Base-by-base conservation (phyloP, 192 early-diverging fungal genomes). In the Backusella parvicylindrica region DNA sequence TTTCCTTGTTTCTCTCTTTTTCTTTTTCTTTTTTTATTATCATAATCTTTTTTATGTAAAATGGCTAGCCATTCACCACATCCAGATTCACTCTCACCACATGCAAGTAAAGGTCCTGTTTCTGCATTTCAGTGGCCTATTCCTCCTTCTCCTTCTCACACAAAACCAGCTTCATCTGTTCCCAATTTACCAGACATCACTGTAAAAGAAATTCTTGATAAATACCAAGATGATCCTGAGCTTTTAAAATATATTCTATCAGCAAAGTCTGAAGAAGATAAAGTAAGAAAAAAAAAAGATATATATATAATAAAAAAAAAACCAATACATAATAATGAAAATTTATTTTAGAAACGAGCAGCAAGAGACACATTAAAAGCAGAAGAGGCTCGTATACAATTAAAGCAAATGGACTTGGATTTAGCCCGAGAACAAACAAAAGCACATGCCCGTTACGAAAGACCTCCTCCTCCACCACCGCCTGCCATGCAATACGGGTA, bases 391-490 rank as follows among this genome's bases (percentile, higher is more conserved):
- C 70, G 76, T 36, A 77, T 77, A 30, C 76, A 77, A 33, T 37
- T 77, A 36, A 65, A 65, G 41, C 56, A 68, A 21, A 68, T 77
- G 76, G 76, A 77, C 32, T 41, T 77, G 11, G 76, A 77, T 31
- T 35, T 77, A 26, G 49, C 70, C 6, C 71, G 70, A 18, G 76
- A 77, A 40, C 76, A 77, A 67, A 36, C 41, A 49, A 70, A 73
- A 37, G 36, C 63, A 64, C 32, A 35, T 12, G 9, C 36, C 6
- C 33, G 41, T 30, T 70, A 70, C 36, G 75, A 71, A 32, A 71
- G 49, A 50, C 68, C 41, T 28, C 38, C 41, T 28, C 38, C 38
- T 43, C 41, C 37, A 47, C 68, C 68, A 21, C 74, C 6, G 16
- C 65, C 33, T 2, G 28, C 68, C 1, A 1, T 26, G 16, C 37